phyloP scores from a whole-genome alignment of 371 early-diverging fungal genomes.

The Mucor circinelloides region DNA sequence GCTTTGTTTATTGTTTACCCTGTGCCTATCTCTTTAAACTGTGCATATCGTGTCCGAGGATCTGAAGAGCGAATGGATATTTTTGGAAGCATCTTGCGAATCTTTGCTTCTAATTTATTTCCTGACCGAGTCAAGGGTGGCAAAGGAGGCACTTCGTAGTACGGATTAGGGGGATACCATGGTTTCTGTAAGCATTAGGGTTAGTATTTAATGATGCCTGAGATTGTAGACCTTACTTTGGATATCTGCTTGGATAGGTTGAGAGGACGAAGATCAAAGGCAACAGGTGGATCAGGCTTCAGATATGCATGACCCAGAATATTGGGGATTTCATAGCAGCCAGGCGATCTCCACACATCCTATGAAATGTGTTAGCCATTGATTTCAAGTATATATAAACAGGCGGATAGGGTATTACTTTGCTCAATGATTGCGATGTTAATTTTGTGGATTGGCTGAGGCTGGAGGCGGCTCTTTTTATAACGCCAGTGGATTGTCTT shows the following conservation, averaged over 20 bases:
- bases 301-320: slow-evolving; percentile 37
- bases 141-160: slow-evolving; percentile 40
- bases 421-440: slow-evolving; percentile 22
- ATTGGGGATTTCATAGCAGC: slow-evolving; percentile 33
- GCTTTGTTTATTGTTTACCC: slow-evolving; percentile 33
- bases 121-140: slow-evolving; percentile 34
- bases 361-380: slow-evolving; percentile 1
- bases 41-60: slow-evolving; percentile 40
- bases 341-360: slow-evolving; percentile 37
- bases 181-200: slow-evolving; percentile 32
- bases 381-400: background rate
- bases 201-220: background rate
- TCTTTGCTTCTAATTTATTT: slow-evolving; percentile 43
- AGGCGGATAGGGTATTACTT: background rate
- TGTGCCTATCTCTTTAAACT: slow-evolving; percentile 56
- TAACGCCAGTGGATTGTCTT: slow-evolving; percentile 22
- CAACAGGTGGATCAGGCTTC: slow-evolving; percentile 29
- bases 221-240: slow-evolving; percentile 27
- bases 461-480: slow-evolving; percentile 21
- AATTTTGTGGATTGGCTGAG: slow-evolving; percentile 29
- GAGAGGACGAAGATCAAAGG: slow-evolving; percentile 33
- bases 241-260: slow-evolving; percentile 38
- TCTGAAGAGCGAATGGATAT: slow-evolving; percentile 32
- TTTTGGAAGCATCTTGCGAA: slow-evolving; percentile 45
- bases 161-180: slow-evolving; percentile 51